Base-by-base conservation (phyloP, 2,329 filamentous ascomycete genomes). In the Claviceps sp. region DNA sequence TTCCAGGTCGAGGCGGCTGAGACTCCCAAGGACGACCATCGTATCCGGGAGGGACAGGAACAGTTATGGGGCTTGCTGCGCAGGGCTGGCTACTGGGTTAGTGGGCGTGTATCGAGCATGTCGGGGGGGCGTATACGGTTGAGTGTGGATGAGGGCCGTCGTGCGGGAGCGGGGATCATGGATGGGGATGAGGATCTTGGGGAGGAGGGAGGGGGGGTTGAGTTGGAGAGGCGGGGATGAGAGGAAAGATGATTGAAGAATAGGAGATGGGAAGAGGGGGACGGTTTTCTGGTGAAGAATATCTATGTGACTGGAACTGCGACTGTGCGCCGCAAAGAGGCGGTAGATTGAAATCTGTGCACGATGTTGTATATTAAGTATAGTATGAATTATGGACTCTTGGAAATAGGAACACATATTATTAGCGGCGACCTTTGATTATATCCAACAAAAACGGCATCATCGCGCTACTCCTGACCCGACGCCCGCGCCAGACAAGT, bases 1-100 rank as follows among this genome's bases (percentile, higher is more conserved):
- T 95, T 97, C 78, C 94, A 93, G 72, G 88, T 87, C 1, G 93
- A 98, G 67, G 87, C 87, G 8, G 81, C 85, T 43, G 89, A 93
- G 68, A 83, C 87, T 60, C 80, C 80, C 4, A 76, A 78, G 54
- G 76, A 81, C 37, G 80, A 84, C 53, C 70, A 76, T 45, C 68
- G 72, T 26, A 66, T 80, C 51, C 67, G 73, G 38, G 76, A 80
- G 54, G 70, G 73, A 4, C 80, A 88, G 62, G 85, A 87, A 61
- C 73, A 73, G 56, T 64, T 89, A 1, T 89, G 85, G 84, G 69
- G 64, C 5, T 56, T 76, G 6, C 71, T 87, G 42, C 73, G 70
- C 51, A 67, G 64, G 13, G 70, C 73, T 0, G 79, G 74, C 0
- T 69, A 66, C 4, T 87, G 83, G 82, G 65, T 85, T 14, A 76